Evolutionary conservation across 192 early-diverging fungal species (phyloP), one percentile per base, ranked within the genome.

Genomic region (Globomyces pollinis-pini): DNA sequence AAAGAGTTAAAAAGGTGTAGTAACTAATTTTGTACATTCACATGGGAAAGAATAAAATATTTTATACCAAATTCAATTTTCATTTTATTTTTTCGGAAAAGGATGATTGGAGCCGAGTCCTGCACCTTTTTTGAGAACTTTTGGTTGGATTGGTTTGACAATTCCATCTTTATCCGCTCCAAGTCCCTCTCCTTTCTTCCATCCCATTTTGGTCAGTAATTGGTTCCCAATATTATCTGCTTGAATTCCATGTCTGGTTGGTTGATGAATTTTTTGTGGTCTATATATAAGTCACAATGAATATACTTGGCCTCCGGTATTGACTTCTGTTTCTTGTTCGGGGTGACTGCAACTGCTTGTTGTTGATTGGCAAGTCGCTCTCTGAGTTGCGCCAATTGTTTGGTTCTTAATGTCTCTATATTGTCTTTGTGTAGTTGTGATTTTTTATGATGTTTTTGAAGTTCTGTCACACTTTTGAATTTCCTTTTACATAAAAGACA

Each of bases 131-230:
- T 12, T 12, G 21, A 52, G 6, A 6, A 52, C 6, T 12, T 24
- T 9, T 32, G 50, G 31, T 18, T 34, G n/a, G 8, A 69, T 47
- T 1, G 67, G 67, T 16, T 69, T 60, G 12, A 64, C 43, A 18
- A 59, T 51, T 23, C 67, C 67, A 34, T 47, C 28, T 16, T 62
- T 62, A 29, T 16, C 26, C 3, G 47, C 49, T 9, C 67, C 67
- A 3, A 69, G 57, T 24, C 67, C 67, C 26, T 64, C 47, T 12
- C 67, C 67, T 34, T 45, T 35, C 21, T 38, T 69, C 67, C 67
- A 69, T 6, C 66, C 67, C 67, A 69, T 69, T 42, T 69, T 69
- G 20, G 49, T 55, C 33, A 69, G 31, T 42, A 69, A 31, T 34
- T 39, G 28, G 21, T 36, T 44, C 20, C 67, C 67, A 12, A 58